Evolutionary conservation across 2,329 filamentous ascomycete species (phyloP).

Genomic region (Teratosphaeria epicoccoides): DNA sequence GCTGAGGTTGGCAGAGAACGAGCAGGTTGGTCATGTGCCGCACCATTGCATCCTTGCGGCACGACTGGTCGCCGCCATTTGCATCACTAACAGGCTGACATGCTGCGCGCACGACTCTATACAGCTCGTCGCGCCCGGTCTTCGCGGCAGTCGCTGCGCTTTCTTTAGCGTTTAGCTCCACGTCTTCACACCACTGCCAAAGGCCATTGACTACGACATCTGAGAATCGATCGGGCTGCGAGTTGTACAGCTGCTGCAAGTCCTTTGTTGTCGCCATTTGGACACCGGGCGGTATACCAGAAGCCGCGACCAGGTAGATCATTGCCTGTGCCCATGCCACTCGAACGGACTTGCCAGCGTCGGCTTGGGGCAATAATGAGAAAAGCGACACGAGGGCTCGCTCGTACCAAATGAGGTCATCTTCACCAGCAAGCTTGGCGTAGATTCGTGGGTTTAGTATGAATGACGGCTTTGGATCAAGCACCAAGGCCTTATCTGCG

Average conservation of each 20-base stretch:
- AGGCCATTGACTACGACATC: constrained; percentile 55
- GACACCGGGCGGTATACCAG: constrained; percentile 48
- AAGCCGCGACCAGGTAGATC: constrained; percentile 64
- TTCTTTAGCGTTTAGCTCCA: constrained; percentile 67
- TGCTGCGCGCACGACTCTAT: constrained; percentile 50
- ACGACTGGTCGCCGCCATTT: not conserved
- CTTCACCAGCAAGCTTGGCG: constrained; percentile 61
- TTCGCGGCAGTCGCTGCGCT: constrained; percentile 57
- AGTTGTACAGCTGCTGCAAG: constrained; percentile 55
- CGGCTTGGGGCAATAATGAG: constrained; percentile 41
- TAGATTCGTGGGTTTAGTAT: constrained; percentile 77
- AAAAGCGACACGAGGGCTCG: constrained; percentile 57
- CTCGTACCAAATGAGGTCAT: constrained; percentile 69
- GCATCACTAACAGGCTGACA: constrained; percentile 29
- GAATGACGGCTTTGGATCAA: constrained; percentile 77
- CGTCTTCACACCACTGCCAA: constrained; percentile 65
- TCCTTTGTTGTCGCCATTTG: constrained; percentile 52
- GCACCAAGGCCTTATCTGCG: constrained; percentile 52
- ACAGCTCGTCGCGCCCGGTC: constrained; percentile 53
- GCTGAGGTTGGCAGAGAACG: constrained; percentile 64
- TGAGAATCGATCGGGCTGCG: constrained; percentile 48
- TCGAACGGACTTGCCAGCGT: constrained; percentile 16
- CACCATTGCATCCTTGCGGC: not conserved
- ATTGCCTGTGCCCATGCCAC: constrained; percentile 67
- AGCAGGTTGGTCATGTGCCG: constrained; percentile 66